phyloP scores from a whole-genome alignment of 345 rosid species.

The Lenwebbia sp. region DNA sequence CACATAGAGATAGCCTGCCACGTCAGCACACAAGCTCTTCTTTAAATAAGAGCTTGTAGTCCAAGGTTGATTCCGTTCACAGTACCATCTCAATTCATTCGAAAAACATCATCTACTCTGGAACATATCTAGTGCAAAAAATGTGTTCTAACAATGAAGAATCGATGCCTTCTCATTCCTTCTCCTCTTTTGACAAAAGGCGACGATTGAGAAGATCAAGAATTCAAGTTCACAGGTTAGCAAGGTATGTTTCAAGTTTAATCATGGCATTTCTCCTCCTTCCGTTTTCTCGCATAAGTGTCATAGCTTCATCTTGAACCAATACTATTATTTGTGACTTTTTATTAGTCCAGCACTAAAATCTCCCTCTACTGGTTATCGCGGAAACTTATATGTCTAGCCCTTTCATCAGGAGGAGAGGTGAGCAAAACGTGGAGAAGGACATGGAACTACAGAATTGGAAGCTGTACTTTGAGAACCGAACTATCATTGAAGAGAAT shows the following conservation, averaged over 20 bases:
- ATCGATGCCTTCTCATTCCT: constrained; percentile 15
- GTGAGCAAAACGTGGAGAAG: constrained; percentile 11
- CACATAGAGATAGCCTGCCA: not conserved
- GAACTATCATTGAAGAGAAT: constrained; percentile 49
- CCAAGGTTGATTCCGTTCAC: not conserved
- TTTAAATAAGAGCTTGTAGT: constrained; percentile 11
- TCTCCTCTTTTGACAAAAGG: constrained; percentile 16
- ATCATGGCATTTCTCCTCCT: not conserved
- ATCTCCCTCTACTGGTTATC: not conserved
- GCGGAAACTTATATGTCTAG: not conserved
- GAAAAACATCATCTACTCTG: not conserved
- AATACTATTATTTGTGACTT: not conserved
- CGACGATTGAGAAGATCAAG: constrained; percentile 24
- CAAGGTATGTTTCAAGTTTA: constrained; percentile 17
- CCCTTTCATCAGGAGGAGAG: constrained; percentile 5
- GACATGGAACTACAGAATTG: constrained; percentile 45
- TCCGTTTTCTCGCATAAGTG: not conserved
- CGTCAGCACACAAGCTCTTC: not conserved
- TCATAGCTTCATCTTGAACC: not conserved
- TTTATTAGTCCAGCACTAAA: not conserved
- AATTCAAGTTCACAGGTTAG: constrained; percentile 31
- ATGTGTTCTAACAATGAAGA: constrained; percentile 31
- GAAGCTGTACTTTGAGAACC: constrained; percentile 55
- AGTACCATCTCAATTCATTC: not conserved
- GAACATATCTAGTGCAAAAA: not conserved